phyloP scores from a whole-genome alignment of 1,139 yeast species.

The Cylindricascospora bacillispora region DNA sequence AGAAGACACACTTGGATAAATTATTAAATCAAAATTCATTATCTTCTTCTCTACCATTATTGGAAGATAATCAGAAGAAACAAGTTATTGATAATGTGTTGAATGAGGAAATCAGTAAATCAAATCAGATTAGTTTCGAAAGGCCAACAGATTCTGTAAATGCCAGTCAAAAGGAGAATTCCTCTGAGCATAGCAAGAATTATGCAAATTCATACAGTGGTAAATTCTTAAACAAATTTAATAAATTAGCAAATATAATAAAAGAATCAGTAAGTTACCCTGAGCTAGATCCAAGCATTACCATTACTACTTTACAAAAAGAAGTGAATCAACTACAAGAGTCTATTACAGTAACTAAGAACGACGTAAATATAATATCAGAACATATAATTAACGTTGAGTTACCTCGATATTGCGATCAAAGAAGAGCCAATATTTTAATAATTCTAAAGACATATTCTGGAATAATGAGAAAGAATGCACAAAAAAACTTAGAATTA shows the following conservation, averaged over 20 bases:
- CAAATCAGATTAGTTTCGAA: conserved; percentile 18
- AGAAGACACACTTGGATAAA: conserved; percentile 20
- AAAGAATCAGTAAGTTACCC: conserved; percentile 26
- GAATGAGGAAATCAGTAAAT: conserved; percentile 7
- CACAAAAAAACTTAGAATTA: conserved; percentile 24
- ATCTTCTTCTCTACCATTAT: no score
- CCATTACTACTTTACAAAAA: conserved; percentile 16
- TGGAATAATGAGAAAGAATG: conserved; percentile 22
- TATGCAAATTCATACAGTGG: conserved; percentile 18
- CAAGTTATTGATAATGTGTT: conserved; percentile 24
- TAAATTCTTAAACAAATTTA: conserved; percentile 14
- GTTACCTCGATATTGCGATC: conserved; percentile 17
- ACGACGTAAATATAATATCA: conserved; percentile 25
- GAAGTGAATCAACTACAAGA: conserved; percentile 25
- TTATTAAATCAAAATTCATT: conserved; percentile 23
- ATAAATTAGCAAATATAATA: conserved; percentile 25
- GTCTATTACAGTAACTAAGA: conserved; percentile 21
- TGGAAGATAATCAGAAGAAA: conserved; percentile 22
- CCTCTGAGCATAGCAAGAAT: no score
- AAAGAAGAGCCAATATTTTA: conserved; percentile 20
- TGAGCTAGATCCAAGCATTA: conserved; percentile 18
- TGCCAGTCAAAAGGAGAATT: no score
- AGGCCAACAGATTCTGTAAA: conserved; percentile 13
- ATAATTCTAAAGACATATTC: conserved; percentile 17
- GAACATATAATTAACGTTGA: conserved; percentile 20